These are phyloP conservation scores for Penicillium ochrochloron DNA, from an alignment of 495 filamentous ascomycete species.

Conservation along the genomic window DNA sequence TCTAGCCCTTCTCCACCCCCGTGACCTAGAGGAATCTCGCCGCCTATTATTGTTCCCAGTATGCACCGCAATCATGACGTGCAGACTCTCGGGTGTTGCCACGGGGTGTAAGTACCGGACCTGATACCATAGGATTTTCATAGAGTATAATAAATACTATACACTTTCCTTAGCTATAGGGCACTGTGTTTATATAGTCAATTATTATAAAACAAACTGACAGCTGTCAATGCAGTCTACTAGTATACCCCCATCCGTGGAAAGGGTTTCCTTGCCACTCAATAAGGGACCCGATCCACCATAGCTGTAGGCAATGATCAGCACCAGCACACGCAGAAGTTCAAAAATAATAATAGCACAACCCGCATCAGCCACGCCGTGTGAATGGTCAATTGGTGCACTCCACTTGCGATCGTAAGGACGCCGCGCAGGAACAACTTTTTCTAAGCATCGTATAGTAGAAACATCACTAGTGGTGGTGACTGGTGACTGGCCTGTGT, in stretches of 20 bases:
- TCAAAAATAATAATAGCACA: constrained; percentile 26
- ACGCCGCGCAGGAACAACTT: constrained; percentile 5
- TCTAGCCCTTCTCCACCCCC: too few species aligned
- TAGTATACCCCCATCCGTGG: not conserved
- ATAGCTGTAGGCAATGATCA: not conserved
- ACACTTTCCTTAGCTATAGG: not conserved
- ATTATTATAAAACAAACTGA: not conserved
- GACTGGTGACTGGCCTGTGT: not conserved
- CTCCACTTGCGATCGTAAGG: constrained; percentile 16
- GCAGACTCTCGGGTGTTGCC: not conserved
- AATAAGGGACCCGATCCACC: constrained; percentile 11
- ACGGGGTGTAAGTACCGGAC: not conserved
- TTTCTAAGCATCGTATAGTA: not conserved
- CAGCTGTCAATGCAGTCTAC: not conserved
- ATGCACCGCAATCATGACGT: not conserved
- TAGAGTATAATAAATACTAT: not conserved
- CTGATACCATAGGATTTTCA: not conserved
- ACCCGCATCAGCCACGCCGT: constrained; percentile 19
- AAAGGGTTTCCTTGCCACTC: not conserved
- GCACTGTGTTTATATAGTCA: not conserved
- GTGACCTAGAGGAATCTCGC: too few species aligned
- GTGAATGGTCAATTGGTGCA: constrained; percentile 2
- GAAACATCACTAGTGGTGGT: not conserved
- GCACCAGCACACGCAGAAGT: not conserved
- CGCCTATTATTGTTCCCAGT: too few species aligned